Percentiles rank a stretch among this genome's conserved stretches.
These are phyloP conservation scores for Fistulinella cinereoalba DNA, from an alignment of 1,284 basidiomycete species.

Conservation along the genomic window DNA sequence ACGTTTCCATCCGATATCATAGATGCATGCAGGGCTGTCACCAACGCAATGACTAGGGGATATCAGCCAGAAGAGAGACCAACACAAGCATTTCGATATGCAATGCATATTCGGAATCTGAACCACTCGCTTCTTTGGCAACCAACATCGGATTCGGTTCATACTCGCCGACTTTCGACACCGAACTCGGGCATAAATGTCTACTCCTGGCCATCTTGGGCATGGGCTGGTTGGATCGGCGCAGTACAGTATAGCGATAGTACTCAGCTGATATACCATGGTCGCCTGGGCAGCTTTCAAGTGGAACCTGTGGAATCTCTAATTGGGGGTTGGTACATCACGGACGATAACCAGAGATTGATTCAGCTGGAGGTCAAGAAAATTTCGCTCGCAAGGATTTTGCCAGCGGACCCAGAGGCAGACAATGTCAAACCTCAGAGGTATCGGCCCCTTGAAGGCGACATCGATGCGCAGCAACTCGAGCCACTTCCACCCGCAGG, in stretches of 20 bases:
- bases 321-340: neutral
- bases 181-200: too few species aligned
- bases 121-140: too few species aligned
- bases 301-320: neutral
- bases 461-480: neutral
- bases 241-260: neutral
- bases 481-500: neutral
- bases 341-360: neutral
- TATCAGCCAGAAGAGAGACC: neutral
- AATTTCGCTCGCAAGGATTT: too few species aligned
- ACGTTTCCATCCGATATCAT: neutral
- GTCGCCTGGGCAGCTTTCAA: neutral
- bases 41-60: neutral
- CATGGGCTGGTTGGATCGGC: neutral
- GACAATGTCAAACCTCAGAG: neutral
- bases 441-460: neutral
- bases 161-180: neutral
- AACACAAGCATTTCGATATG: neutral
- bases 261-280: neutral
- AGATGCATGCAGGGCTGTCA: neutral
- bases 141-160: neutral
- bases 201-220: neutral
- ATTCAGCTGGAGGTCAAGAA: neutral
- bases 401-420: too few species aligned
- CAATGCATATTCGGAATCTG: neutral